A percentile compares a stretch with the other conserved stretches of the same genome.
These are phyloP conservation scores for Daldinia sp. DNA, from an alignment of 2,329 filamentous ascomycete species.

Conservation along the genomic window DNA sequence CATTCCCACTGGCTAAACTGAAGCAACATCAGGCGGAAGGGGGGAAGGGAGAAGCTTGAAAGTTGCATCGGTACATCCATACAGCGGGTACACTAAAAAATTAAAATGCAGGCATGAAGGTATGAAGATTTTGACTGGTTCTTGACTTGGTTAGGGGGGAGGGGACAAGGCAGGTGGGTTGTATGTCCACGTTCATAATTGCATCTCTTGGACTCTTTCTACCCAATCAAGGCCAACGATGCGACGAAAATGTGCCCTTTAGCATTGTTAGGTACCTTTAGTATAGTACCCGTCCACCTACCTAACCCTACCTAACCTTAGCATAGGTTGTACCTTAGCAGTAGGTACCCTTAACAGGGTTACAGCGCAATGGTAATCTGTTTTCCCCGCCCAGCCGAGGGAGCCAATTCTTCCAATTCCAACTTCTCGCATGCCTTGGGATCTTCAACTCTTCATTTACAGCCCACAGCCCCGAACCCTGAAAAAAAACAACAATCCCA, in stretches of 20 bases:
- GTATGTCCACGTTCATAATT: constrained; percentile 38
- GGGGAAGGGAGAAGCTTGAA: constrained; percentile 25
- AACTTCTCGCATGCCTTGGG: constrained; percentile 28
- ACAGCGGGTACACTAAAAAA: constrained; percentile 41
- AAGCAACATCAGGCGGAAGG: constrained; percentile 35
- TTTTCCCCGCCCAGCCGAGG: constrained; percentile 39
- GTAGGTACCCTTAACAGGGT: constrained; percentile 25
- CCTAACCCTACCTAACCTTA: no score
- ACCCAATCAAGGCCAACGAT: constrained; percentile 31
- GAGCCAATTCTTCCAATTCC: constrained; percentile 37
- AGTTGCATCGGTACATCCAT: constrained; percentile 37
- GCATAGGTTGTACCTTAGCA: background rate
- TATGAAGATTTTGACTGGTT: background rate
- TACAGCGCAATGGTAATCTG: constrained; percentile 39
- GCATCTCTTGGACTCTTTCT: constrained; percentile 31
- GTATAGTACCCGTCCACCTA: background rate
- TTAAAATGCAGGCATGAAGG: constrained; percentile 21
- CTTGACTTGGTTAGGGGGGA: constrained; percentile 8
- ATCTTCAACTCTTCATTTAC: constrained; percentile 42
- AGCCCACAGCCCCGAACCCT: constrained; percentile 40
- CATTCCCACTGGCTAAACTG: constrained; percentile 39
- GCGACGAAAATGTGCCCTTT: background rate
- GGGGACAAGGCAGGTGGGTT: constrained; percentile 31
- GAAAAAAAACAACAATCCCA: constrained; percentile 25
- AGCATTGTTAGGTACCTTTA: background rate